Evolutionary conservation across 2,329 filamentous ascomycete genomes (phyloP), one percentile per base, ranked within the genome.

Genomic region (Zopfia rhizophila): DNA sequence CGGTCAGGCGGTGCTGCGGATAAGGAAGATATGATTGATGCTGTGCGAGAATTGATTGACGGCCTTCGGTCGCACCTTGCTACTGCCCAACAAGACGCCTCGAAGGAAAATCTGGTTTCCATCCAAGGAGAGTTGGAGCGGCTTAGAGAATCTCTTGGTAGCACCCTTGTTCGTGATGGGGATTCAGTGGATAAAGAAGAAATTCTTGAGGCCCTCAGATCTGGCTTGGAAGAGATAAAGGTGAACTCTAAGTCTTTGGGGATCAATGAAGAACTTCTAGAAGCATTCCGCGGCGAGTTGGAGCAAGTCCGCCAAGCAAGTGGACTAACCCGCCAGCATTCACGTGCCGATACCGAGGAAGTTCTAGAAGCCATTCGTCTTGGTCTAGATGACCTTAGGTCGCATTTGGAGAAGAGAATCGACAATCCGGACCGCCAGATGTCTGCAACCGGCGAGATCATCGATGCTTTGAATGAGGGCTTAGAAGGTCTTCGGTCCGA

Each of bases 401-500:
- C 75, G 8, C 75, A 78, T 49, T 59, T 77, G 10, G 76, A 80
- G 46, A 78, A 78, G 51, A 80, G 78, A 64, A 76, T 84, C 29
- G 78, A 80, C 45, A 78, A 73, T 11, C 76, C 76, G 3, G 82
- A 85, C 35, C 79, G 73, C 41, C 75, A 80, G 18, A 66, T 79
- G 37, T 78, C 78, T 13, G 77, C 79, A 39, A 83, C 82, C 14
- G 76, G 75, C 37, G 82, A 86, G 51, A 73, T 87, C 16, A 74
- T 86, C 5, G 83, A 86, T 55, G 80, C 80, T 6, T 75, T 87
- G 52, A 81, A 84, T 43, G 82, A 86, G 35, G 90, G 91, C 2
- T 80, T 97, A 25, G 88, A 89, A 49, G 83, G 82, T 30, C 80
- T 97, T 23, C 83, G 90, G 4, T 79, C 83, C 12, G 92, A 97